These are phyloP conservation scores for Carallia brachiata DNA, from an alignment of 345 rosid species.

Conservation along the genomic window DNA sequence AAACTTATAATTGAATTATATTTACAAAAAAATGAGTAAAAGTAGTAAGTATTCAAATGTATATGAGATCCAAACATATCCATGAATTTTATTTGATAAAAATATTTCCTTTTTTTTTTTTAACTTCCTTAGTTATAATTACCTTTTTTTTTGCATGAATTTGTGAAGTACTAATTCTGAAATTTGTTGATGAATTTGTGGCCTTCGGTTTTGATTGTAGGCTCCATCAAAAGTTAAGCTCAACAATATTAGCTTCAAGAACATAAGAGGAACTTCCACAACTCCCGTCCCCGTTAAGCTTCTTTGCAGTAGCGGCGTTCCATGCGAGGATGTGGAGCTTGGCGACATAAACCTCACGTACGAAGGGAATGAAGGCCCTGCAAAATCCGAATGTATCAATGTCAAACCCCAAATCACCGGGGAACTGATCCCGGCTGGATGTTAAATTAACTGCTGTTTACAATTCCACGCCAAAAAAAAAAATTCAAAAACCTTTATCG, in stretches of 20 bases:
- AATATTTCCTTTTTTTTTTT: too few relatives aligned
- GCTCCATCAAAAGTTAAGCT: conserved; percentile 42
- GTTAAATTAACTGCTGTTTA: not conserved
- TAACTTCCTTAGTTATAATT: too few relatives aligned
- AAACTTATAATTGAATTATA: too few relatives aligned
- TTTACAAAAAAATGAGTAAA: too few relatives aligned
- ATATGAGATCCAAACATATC: too few relatives aligned
- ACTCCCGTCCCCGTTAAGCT: conserved; percentile 42
- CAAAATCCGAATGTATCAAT: conserved; percentile 37
- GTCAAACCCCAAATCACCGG: conserved; percentile 37
- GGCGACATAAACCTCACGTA: conserved; percentile 38
- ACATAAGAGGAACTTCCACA: conserved; percentile 43
- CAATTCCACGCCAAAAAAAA: too few relatives aligned
- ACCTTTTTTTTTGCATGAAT: too few relatives aligned
- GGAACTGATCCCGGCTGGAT: conserved; percentile 27
- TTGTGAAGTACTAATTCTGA: too few relatives aligned
- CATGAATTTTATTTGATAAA: too few relatives aligned
- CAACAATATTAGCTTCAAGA: conserved; percentile 46
- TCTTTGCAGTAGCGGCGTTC: conserved; percentile 44
- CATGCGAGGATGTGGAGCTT: conserved; percentile 38
- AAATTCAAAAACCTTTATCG: too few relatives aligned
- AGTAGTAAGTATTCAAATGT: too few relatives aligned
- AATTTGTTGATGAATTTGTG: not conserved
- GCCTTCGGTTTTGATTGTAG: not conserved
- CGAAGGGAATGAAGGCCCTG: conserved; percentile 29